Base-by-base conservation (phyloP, 2,329 filamentous ascomycete species). In the Fusarium sp. region DNA sequence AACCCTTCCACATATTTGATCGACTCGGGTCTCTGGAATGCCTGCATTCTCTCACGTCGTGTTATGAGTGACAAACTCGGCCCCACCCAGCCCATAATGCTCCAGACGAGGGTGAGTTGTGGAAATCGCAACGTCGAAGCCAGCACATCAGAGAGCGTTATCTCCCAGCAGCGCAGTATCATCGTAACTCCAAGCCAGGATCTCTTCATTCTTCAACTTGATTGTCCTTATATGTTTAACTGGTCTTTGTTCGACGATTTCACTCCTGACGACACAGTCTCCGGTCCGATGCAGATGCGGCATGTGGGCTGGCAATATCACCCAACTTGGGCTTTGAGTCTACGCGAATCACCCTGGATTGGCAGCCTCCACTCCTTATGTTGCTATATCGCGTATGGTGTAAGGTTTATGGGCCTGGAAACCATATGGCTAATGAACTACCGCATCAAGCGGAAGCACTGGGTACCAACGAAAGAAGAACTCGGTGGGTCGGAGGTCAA, bases 291-390 rank as follows among this genome's bases (percentile, higher is more conserved):
- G 27, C 49, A 43, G 14, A 33, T 52, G 33, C 19, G n/a, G 39
- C 25, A 52, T 33, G 49, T 43, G 23, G 49, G 49, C 22, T 52
- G 49, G 49, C 37, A 52, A 41, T 52, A 52, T 27, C 37, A 43
- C 27, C 37, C 49, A 33, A n/a, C 17, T 1, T 52, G 49, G 49
- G 49, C 49, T 41, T 43, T 25, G 49, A 52, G 49, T 25, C 23
- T 52, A 19, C 49, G 33, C 17, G 49, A 32, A 20, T 43, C 49
- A 20, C n/a, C 49, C 37, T 32, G 49, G 49, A 52, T 52, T 25
- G 19, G 19, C 11, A 43, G 37, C 6, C 49, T 52, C 33, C 37
- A 43, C 49, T 52, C 49, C 27, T 25, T 52, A 43, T 52, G 49
- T 27, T 52, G 25, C 19, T 52, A 52, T 17, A 52, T 52, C 3